Evolutionary conservation across 2,329 filamentous ascomycete species (phyloP).

Genomic region (Samsoniella hepiali): DNA sequence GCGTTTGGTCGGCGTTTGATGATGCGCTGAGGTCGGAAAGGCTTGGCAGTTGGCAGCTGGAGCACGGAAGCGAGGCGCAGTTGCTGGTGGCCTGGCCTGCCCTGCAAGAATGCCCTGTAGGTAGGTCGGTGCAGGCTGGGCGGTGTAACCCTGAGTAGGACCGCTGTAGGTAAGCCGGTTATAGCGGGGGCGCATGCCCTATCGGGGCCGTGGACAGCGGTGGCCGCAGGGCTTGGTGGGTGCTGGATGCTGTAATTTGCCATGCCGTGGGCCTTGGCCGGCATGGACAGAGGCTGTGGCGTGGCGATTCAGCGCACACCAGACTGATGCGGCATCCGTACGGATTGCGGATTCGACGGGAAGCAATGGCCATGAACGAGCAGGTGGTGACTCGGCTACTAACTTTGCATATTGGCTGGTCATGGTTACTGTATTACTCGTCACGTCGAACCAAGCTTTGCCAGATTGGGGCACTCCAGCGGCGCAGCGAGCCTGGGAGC

Average conservation of each 20-base stretch:
- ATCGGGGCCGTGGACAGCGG: background rate
- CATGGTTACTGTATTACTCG: background rate
- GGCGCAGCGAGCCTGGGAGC: background rate
- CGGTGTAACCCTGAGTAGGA: background rate
- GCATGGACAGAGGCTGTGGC: slow-evolving; percentile 2
- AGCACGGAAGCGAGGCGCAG: background rate
- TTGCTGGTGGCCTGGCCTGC: background rate
- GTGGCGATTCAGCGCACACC: background rate
- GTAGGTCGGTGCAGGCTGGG: background rate
- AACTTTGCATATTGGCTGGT: background rate
- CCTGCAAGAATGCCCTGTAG: background rate
- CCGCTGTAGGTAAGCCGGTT: background rate
- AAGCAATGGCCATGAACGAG: background rate
- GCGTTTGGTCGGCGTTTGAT: slow-evolving; percentile 10
- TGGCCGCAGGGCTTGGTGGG: background rate
- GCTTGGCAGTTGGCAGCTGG: background rate
- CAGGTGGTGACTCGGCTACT: background rate
- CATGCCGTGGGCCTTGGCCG: background rate
- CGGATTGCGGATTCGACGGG: background rate
- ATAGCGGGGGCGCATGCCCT: background rate
- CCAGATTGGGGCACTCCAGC: slow-evolving; percentile 11
- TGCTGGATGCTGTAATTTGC: slow-evolving; percentile 5
- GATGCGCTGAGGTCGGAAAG: background rate
- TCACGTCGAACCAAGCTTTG: background rate
- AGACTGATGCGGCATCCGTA: background rate